Conservation (phyloP, 2,329 filamentous ascomycete species). For the Phaeosphaeria sp. region DNA sequence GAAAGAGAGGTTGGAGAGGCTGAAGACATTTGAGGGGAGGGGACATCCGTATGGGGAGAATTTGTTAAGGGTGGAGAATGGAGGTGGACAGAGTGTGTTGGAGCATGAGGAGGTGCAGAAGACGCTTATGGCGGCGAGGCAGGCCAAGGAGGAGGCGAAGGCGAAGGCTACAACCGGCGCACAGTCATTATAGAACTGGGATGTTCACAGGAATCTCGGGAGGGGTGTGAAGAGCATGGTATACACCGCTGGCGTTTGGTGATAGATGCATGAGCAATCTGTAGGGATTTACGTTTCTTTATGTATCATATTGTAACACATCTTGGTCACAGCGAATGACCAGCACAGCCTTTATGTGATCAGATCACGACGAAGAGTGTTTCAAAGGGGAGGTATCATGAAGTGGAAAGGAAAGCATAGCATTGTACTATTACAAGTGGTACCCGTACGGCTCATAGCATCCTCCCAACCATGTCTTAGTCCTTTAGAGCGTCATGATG, state of each 20-base stretch:
- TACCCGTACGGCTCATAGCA: conserved; percentile 7
- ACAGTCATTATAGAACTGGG: conserved; percentile 24
- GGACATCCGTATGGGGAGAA: conserved; percentile 93
- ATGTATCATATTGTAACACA: neutral
- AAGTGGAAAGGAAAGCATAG: conserved; percentile 5
- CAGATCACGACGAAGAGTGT: neutral
- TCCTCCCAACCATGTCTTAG: conserved; percentile 8
- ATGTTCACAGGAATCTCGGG: neutral
- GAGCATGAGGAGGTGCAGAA: conserved; percentile 48
- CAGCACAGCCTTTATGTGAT: neutral
- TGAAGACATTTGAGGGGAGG: conserved; percentile 96
- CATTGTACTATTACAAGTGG: conserved; percentile 28
- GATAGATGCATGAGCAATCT: neutral
- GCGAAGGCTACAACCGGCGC: conserved; percentile 7
- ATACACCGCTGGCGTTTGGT: neutral
- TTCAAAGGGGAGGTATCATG: neutral
- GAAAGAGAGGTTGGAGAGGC: conserved; percentile 81
- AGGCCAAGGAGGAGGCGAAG: conserved; percentile 4
- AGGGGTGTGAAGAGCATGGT: neutral
- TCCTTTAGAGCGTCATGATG: conserved; percentile 9
- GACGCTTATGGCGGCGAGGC: conserved; percentile 36
- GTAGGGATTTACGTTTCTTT: neutral
- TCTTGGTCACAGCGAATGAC: neutral
- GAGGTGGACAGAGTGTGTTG: conserved; percentile 41
- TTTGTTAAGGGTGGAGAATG: conserved; percentile 70